Evolutionary conservation across 78 protist species (phyloP), one percentile per base, ranked within the genome.

Genomic region (Dictyostelium brefeldianum): DNA sequence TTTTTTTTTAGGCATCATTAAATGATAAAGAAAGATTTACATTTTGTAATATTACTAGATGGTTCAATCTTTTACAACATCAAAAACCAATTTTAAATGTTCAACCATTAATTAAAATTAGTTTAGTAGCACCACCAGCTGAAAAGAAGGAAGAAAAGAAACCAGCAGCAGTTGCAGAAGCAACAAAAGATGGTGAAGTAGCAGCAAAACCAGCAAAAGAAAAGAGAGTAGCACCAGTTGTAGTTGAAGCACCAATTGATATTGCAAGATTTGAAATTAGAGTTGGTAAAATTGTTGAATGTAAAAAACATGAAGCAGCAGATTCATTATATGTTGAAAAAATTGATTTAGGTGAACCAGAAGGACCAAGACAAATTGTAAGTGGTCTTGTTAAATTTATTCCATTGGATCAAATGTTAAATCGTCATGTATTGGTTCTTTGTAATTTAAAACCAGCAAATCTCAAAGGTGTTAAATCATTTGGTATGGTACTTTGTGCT

Each of bases 401-500:
- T 22, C 89, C 96, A 41, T 46, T 84, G 7, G 97, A 94, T 29
- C 89, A 81, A 57, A 79, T 83, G 91, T 62, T 64, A 43, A 83
- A 82, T 73, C 82, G 84, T 65, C 11, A 46, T 9, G 98, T 97
- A 4, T 93, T 97, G 31, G 97, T 96, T 4, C 51, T 97, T 25
- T 95, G 97, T 80, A 97, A 97, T 81, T 53, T 96, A 43, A 94
- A 94, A 80, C 85, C 96, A 29, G 31, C 80, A n/a, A 89, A 91
- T 47, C 18, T 97, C 71, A 77, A 90, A 20, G 95, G 97, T 31
- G 80, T 97, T 48, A 64, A 27, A 46, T 96, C 98, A 0, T 71
- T 84, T 46, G 98, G 97, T 43, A 97, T 97, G 98, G 97, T 97
- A 9, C 43, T 97, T n/a, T 90, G 96, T 71, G 97, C 97, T 51